phyloP scores from a whole-genome alignment of 768 basidiomycete species.

The Pholiota conissans region DNA sequence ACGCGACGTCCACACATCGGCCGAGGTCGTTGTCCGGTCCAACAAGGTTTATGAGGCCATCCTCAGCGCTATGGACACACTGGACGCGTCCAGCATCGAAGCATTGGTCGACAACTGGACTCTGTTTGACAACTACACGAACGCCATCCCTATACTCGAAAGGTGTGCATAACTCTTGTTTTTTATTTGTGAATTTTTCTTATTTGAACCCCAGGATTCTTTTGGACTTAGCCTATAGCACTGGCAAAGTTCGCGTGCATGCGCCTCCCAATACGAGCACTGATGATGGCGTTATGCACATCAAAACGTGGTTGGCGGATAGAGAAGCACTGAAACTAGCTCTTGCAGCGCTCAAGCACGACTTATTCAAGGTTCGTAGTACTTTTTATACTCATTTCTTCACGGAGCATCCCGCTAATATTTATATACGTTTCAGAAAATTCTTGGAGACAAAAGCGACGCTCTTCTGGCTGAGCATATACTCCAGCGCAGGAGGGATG shows the following conservation, averaged over 20 bases:
- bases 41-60: constrained; percentile 20
- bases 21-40: constrained; percentile 17
- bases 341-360: not conserved
- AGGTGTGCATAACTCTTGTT: constrained; percentile 7
- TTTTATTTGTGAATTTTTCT: not conserved
- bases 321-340: not conserved
- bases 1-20: constrained; percentile 17
- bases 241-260: not conserved
- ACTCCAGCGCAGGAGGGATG: not conserved
- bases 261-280: not conserved
- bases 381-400: not conserved
- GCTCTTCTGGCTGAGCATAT: not conserved
- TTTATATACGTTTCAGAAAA: not conserved
- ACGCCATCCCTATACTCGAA: constrained; percentile 21
- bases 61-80: constrained; percentile 16
- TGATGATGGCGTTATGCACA: not conserved
- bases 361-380: not conserved
- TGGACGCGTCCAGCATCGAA: constrained; percentile 8
- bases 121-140: constrained; percentile 19
- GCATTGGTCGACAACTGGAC: constrained; percentile 8
- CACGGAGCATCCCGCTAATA: no score
- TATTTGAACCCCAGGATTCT: not conserved
- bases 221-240: not conserved
- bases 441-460: not conserved
- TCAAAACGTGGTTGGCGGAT: not conserved